Base-by-base conservation (phyloP, 2,329 filamentous ascomycete genomes). In the Fusarium miscanthi region DNA sequence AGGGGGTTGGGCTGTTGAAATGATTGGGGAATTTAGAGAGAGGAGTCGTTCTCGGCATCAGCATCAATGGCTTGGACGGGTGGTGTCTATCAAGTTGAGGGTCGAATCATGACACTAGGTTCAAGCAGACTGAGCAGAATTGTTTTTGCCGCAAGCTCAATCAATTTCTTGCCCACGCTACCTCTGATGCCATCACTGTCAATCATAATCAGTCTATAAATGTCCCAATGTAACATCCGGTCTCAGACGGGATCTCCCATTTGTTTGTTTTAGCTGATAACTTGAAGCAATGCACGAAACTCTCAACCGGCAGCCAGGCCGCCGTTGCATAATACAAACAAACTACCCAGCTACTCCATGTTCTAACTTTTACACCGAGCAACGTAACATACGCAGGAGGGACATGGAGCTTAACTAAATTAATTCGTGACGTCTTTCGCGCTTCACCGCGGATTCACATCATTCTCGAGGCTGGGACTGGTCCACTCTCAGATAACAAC, bases 221-320 rank as follows among this genome's bases (percentile, higher is more conserved):
- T n/a, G 54, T 17, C 35, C 19, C 30, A 63, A 48, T 59, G 66
- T 63, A 45, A 31, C 45, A 30, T 46, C 41, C 35, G 38, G 25
- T 52, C 38, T 23, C 42, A 56, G 25, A 38, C 59, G 54, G 43
- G 48, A 69, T 65, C 56, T 63, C 8, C 59, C 33, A 59, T 57
- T 31, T 62, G 37, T 38, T 66, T 54, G 40, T 67, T 42, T 43
- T 35, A 62, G 65, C 51, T 41, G 30, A 31, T 17, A 51, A 37
- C 33, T 46, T 30, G 33, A 59, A 16, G 33, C 54, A 43, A 41
- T 33, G 37, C 45, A 65, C 59, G 46, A 71, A 71, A 72, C 69
- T 72, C 52, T 65, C 46, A 30, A 58, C 53, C 14, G 69, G 54
- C 64, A 70, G 69, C 59, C 69, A 70, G 70, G 66, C 65, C 60